Conservation (phyloP, 2,329 filamentous ascomycete species). For the Trichoderma simmonsii region DNA sequence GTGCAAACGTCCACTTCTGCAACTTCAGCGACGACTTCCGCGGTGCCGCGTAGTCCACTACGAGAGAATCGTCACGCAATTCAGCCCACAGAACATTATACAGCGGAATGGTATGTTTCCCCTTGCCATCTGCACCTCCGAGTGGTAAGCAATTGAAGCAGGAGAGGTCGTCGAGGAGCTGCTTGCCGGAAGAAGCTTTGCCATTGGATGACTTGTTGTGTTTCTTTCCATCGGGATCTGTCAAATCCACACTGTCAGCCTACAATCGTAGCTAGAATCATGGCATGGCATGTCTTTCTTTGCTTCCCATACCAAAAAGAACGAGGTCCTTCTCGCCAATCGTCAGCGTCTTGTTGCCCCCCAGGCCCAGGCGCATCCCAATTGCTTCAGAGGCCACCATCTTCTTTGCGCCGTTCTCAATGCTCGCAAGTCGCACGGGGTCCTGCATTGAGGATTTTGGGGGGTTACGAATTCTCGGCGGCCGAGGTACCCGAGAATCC, state of each 20-base stretch:
- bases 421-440: not conserved
- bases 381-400: conserved; percentile 22
- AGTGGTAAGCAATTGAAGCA: conserved; percentile 12
- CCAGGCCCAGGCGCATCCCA: conserved; percentile 31
- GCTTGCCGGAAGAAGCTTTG: conserved; percentile 10
- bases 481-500: conserved; percentile 15
- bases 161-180: not conserved
- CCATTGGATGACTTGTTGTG: conserved; percentile 2
- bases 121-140: conserved; percentile 23
- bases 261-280: not conserved
- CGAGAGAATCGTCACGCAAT: conserved; percentile 56
- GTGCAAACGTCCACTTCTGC: conserved; percentile 52
- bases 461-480: not conserved
- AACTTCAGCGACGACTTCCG: conserved; percentile 60
- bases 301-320: conserved; percentile 34
- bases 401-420: conserved; percentile 20
- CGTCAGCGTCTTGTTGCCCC: conserved; percentile 32
- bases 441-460: not conserved
- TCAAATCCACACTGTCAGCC: not conserved
- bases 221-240: conserved; percentile 16
- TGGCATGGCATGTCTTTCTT: no score
- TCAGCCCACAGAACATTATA: conserved; percentile 85
- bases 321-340: conserved; percentile 32
- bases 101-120: conserved; percentile 57
- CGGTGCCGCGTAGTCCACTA: conserved; percentile 68